Evolutionary conservation across 2,329 filamentous ascomycete species (phyloP).

Genomic region (Fusarium gaditjirri): DNA sequence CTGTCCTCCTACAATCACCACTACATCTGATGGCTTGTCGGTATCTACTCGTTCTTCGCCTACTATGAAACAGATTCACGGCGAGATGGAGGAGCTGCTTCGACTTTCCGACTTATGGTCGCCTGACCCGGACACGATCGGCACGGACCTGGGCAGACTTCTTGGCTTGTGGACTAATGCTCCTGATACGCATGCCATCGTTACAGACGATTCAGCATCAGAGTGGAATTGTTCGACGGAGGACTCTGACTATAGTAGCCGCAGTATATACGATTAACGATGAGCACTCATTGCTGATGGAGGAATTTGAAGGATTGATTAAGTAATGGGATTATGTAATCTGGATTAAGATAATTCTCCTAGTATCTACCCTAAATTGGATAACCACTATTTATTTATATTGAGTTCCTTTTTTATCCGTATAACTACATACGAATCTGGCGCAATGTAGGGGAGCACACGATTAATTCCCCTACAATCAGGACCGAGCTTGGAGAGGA

Average conservation of each 20-base stretch:
- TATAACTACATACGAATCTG: neutral
- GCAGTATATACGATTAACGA: accelerated
- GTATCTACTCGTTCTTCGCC: accelerated
- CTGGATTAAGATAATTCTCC: accelerated
- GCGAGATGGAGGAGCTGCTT: neutral
- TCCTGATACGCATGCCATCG: neutral
- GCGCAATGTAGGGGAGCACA: accelerated
- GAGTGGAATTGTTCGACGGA: neutral
- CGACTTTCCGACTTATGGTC: neutral
- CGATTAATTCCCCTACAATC: accelerated
- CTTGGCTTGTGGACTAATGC: neutral
- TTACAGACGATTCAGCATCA: accelerated
- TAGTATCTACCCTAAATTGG: neutral
- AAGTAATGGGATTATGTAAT: accelerated
- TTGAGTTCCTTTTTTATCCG: accelerated
- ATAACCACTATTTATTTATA: neutral
- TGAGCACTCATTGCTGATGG: accelerated
- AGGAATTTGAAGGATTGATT: accelerated
- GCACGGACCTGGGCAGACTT: neutral
- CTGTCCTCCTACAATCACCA: neutral
- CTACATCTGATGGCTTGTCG: neutral
- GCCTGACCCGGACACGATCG: neutral
- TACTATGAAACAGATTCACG: accelerated
- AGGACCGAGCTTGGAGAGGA: neutral
- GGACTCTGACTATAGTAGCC: neutral